Evolutionary conservation across 108 stramenopile species (phyloP).

Genomic region (Nannochloropsis granulata): DNA sequence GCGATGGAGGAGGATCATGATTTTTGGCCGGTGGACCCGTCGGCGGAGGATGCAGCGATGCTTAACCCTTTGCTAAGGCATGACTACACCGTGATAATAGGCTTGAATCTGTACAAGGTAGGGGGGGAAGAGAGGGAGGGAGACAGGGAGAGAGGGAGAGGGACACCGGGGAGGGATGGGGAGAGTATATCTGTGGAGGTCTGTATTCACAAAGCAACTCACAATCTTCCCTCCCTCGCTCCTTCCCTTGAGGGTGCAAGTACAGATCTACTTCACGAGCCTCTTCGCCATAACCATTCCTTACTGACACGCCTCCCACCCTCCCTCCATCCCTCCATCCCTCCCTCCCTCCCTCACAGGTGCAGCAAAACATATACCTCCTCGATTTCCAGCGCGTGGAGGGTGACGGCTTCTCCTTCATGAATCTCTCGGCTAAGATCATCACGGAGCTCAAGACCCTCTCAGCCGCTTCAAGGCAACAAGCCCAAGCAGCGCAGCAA

Average conservation of each 20-base stretch:
- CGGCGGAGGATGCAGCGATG: background rate
- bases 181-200: background rate
- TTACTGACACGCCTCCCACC: background rate
- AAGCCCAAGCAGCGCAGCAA: background rate
- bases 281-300: background rate
- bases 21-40: background rate
- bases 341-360: too few species aligned
- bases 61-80: background rate
- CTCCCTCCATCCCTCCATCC: background rate
- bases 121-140: background rate
- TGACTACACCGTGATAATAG: slow-evolving; percentile 76
- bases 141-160: background rate
- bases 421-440: slow-evolving; percentile 64
- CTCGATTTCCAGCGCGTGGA: slow-evolving; percentile 93
- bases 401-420: slow-evolving; percentile 94
- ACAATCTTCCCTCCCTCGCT: background rate
- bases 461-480: slow-evolving; percentile 52
- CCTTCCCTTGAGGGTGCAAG: slow-evolving; percentile 47
- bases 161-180: background rate
- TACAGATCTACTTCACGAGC: slow-evolving; percentile 87
- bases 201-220: background rate
- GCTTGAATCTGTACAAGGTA: slow-evolving; percentile 86
- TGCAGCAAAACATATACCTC: slow-evolving; percentile 92
- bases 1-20: background rate
- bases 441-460: slow-evolving; percentile 95